Base-by-base conservation (phyloP, 768 basidiomycete species). In the Lactarius evosmus region DNA sequence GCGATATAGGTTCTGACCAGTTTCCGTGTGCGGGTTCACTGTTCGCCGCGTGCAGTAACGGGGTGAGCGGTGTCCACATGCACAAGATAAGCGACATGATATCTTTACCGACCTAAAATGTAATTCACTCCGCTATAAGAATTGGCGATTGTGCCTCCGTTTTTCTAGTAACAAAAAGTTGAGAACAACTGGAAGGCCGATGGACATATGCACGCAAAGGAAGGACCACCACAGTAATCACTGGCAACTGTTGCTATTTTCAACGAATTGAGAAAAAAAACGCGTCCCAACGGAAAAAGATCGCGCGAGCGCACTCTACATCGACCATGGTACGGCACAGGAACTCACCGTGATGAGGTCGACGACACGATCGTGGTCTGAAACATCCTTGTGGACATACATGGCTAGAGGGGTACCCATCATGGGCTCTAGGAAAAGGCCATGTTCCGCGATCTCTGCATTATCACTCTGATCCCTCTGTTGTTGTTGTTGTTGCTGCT, bases 331-430 rank as follows among this genome's bases (percentile, higher is more conserved):
- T 51, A n/a, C 32, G 41, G 54, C n/a, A 59, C 65, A 36, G 19
- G 36, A 53, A 84, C 86, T 72, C 72, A 91, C 92, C 50, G 79
- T 78, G 70, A 93, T 82, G 61, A 89, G 76, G 52, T 85, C 83
- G 36, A 83, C 79, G 58, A 94, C 76, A 58, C 74, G 67, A 19
- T 88, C 85, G 70, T 83, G 84, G 76, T 91, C 85, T 25, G 82
- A 78, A 25, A 93, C 88, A 61, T 93, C 90, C 69, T 90, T 88
- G 70, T 91, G 89, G 70, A 94, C 80, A 76, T 88, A 94, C 65
- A 93, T 80, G 27, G 81, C 75, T 57, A 93, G 80, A 2, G 90
- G 85, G 1, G 79, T 84, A 69, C 92, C 92, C 74, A 91, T 82
- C 83, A 90, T 87, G 69, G 88, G 89, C 72, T 94, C 91, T 56